Evolutionary conservation across 805 yeast genomes (phyloP).

Genomic region (Starmerella potacharoeniae): DNA sequence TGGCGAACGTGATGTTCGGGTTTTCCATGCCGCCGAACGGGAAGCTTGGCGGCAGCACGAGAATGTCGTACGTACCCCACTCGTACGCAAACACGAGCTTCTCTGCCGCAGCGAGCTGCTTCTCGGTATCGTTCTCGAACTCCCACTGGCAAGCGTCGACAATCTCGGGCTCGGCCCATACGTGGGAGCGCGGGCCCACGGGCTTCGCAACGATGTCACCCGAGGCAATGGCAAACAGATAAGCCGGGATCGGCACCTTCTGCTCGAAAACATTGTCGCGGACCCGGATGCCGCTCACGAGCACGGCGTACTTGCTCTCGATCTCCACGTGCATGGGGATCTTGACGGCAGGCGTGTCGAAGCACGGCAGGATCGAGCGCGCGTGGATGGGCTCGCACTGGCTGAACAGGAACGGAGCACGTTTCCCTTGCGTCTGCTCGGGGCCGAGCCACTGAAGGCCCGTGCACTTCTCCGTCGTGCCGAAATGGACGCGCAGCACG

Average conservation of each 20-base stretch:
- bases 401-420: slow-evolving; percentile 63
- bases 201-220: slow-evolving; percentile 59
- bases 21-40: slow-evolving; percentile 96
- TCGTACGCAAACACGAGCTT: slow-evolving; percentile 64
- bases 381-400: slow-evolving; percentile 91
- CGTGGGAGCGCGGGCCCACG: slow-evolving; percentile 79
- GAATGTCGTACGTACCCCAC: slow-evolving; percentile 73
- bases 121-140: slow-evolving; percentile 64
- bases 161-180: slow-evolving; percentile 64
- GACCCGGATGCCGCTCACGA: slow-evolving; percentile 57
- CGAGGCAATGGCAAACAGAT: slow-evolving; percentile 71
- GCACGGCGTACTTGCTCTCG: slow-evolving; percentile 53
- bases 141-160: slow-evolving; percentile 64
- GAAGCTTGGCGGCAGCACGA: slow-evolving; percentile 63
- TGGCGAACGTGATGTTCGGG: slow-evolving; percentile 81
- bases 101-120: slow-evolving; percentile 70
- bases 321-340: slow-evolving; percentile 49
- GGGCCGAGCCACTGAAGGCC: slow-evolving; percentile 80
- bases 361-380: slow-evolving; percentile 75
- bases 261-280: slow-evolving; percentile 40
- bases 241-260: slow-evolving; percentile 75
- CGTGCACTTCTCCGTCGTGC: slow-evolving; percentile 64
- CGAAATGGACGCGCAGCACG: slow-evolving; percentile 36
- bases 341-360: slow-evolving; percentile 82
- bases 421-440: slow-evolving; percentile 60